Evolutionary conservation across 768 basidiomycete genomes (phyloP), one percentile per base, ranked within the genome.

Genomic region (Psilocybe sp.): DNA sequence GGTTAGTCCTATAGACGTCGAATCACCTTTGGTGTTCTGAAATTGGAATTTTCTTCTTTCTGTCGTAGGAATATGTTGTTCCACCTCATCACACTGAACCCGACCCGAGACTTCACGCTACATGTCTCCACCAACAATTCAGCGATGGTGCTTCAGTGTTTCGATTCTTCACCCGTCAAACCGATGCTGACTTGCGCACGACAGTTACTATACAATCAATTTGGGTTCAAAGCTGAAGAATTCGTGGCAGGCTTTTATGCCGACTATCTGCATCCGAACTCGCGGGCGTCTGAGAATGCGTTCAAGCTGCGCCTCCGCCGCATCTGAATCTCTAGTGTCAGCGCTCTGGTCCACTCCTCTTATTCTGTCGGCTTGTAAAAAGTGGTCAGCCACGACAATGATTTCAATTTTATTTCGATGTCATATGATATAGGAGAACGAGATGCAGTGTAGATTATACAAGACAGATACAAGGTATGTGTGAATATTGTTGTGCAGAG

Each of bases 171-270:
- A 34, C 13, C 45, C 6, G n/a, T 13, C n/a, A 13, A 35, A 47
- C 18, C 44, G 38, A 36, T 40, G 31, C 19, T 39, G 31, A 41
- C 36, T 40, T 50, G 23, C 23, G 7, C 23, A 7, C n/a, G 19
- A 19, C 40, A 90, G 89, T 68, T 91, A 4, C 65, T 92, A 14
- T 92, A 92, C 67, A 92, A 92, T 54, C 84, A 82, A 44, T 91
- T 92, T 58, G 89, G 90, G 20, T 91, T 92, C 75, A 92, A 92
- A 57, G 86, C 87, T 0, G 89, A 92, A 66, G 88, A 87, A 60
- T 91, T 91, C 51, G 76, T 92, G 16, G 81, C 80, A 16, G 87
- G 86, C 15, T 92, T 92, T 59, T 92, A 92, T 56, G 85, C 88
- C 39, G 76, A 84, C 39, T 91, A 91, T 62, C 71, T 91, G n/a